phyloP scores from a whole-genome alignment of 352 stramenopile species.

The Thalassiosira exigua region DNA sequence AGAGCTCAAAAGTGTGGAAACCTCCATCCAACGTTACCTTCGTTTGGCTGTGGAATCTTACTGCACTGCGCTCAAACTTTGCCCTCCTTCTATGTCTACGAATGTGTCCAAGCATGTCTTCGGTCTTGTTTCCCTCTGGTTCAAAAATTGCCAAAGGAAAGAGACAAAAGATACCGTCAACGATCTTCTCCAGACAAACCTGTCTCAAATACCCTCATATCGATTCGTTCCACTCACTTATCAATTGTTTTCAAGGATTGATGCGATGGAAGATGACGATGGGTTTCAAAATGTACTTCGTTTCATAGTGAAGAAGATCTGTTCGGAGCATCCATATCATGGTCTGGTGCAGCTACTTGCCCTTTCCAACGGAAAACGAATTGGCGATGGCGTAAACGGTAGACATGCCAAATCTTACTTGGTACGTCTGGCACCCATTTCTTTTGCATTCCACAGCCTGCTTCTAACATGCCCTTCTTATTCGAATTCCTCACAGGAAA shows the following conservation, averaged over 20 bases:
- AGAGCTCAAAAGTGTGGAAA: constrained; percentile 88
- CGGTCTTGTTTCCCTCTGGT: constrained; percentile 93
- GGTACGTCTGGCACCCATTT: too few relatives aligned
- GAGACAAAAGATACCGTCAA: constrained; percentile 89
- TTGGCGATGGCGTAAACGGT: constrained; percentile 82
- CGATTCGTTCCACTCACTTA: constrained; percentile 97
- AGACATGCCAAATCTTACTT: constrained; percentile 59
- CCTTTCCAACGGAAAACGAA: constrained; percentile 91
- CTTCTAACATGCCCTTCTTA: too few relatives aligned
- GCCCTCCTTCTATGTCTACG: constrained; percentile 71
- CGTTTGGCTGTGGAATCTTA: constrained; percentile 90
- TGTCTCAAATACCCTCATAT: constrained; percentile 90
- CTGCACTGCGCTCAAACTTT: constrained; percentile 73
- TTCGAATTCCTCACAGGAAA: too few relatives aligned
- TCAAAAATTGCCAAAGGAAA: constrained; percentile 87
- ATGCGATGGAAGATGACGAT: constrained; percentile 46
- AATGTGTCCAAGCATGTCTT: constrained; percentile 92
- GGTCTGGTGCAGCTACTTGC: constrained; percentile 94
- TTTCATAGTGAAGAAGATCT: constrained; percentile 91
- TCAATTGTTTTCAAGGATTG: constrained; percentile 97
- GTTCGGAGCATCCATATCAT: constrained; percentile 95
- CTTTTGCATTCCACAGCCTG: too few relatives aligned
- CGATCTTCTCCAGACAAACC: constrained; percentile 77
- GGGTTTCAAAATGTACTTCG: constrained; percentile 90
- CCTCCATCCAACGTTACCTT: constrained; percentile 89